Percentiles rank a stretch among this genome's conserved stretches.
phyloP scores from a whole-genome alignment of 495 filamentous ascomycete species.

The Hamigera avellanea region DNA sequence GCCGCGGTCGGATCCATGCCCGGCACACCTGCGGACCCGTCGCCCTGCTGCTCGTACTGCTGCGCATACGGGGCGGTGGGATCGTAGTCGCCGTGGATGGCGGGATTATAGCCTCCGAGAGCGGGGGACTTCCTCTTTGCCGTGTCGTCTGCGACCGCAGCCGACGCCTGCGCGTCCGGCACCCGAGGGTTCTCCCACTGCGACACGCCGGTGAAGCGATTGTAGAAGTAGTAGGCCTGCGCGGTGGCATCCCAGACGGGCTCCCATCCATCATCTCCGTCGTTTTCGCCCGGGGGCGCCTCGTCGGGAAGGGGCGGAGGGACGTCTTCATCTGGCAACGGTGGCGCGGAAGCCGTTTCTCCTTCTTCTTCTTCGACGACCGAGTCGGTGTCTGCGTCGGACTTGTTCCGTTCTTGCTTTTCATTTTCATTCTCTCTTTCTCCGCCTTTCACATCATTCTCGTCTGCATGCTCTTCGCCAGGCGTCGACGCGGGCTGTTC shows the following conservation, averaged over 20 bases:
- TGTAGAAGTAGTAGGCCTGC: constrained; percentile 80
- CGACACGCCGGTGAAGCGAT: constrained; percentile 60
- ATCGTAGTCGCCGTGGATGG: constrained; percentile 93
- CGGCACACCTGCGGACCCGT: constrained; percentile 15
- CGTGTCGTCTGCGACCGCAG: constrained; percentile 9
- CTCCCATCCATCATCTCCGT: constrained; percentile 83
- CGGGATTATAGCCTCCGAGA: constrained; percentile 79
- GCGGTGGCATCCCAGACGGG: constrained; percentile 66
- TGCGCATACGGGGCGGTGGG: constrained; percentile 86
- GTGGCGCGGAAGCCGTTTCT: constrained; percentile 22
- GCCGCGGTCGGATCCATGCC: constrained; percentile 20
- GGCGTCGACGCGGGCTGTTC: too few relatives aligned
- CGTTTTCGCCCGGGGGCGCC: constrained; percentile 34
- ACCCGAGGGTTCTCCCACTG: constrained; percentile 91
- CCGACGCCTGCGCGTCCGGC: constrained; percentile 24
- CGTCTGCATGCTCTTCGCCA: too few relatives aligned
- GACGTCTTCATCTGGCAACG: constrained; percentile 39
- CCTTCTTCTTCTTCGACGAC: constrained; percentile 11
- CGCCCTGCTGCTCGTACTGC: constrained; percentile 25
- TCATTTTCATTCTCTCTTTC: too few relatives aligned
- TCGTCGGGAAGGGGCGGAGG: constrained; percentile 41
- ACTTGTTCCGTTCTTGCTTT: constrained; percentile 11
- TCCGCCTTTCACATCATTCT: too few relatives aligned
- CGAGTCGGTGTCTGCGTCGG: constrained; percentile 4
- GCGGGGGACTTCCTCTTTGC: constrained; percentile 14